Conservation (phyloP, 441 rosid species). For the Erodium chrysanthum region DNA sequence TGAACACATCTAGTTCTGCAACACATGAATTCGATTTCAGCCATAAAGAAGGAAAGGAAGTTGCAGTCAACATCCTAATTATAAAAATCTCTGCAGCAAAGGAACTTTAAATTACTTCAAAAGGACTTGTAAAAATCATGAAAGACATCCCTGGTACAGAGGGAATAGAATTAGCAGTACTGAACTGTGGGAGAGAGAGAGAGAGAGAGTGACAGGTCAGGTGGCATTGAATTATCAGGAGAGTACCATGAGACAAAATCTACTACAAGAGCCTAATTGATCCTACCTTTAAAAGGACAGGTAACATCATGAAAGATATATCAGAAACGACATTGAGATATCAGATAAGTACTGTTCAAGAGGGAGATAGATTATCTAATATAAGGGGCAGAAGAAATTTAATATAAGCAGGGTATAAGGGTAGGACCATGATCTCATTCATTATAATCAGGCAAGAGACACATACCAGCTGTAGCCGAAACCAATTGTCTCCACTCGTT, state of each 20-base stretch:
- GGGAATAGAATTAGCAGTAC: background rate
- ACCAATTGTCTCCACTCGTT: conserved; percentile 73
- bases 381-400: conserved; percentile 8
- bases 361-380: background rate
- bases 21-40: conserved; percentile 18
- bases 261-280: background rate
- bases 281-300: background rate
- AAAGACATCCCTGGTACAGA: background rate
- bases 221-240: background rate
- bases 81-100: background rate
- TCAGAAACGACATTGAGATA: background rate
- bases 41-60: background rate
- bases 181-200: background rate
- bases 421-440: conserved; percentile 11
- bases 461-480: conserved; percentile 68
- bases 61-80: background rate
- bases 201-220: background rate
- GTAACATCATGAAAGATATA: background rate
- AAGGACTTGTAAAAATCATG: background rate
- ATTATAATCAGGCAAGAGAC: conserved; percentile 13
- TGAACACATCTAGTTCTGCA: conserved; percentile 90
- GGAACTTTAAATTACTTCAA: background rate
- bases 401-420: background rate
- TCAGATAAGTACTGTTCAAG: background rate
- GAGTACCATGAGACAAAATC: background rate